Conservation (phyloP, 2,329 filamentous ascomycete genomes). For the Metarhizium brunneum region DNA sequence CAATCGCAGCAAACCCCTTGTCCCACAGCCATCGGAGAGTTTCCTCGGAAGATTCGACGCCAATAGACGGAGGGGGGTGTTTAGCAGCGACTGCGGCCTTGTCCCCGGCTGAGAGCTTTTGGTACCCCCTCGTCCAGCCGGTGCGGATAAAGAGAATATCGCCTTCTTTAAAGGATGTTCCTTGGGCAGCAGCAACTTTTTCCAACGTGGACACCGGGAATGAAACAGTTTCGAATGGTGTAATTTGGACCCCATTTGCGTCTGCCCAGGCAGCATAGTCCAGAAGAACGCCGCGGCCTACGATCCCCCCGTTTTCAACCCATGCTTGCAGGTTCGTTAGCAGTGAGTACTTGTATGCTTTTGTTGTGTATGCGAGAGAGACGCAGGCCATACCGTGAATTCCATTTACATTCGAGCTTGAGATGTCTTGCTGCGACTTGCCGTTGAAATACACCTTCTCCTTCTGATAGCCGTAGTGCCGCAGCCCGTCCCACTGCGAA, state of each 20-base stretch:
- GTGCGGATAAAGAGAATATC: slow-evolving; percentile 49
- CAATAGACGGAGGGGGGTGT: slow-evolving; percentile 22
- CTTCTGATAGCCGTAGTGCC: slow-evolving; percentile 28
- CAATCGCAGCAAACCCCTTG: slow-evolving; percentile 43
- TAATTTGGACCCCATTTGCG: slow-evolving; percentile 23
- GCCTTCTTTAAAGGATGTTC: slow-evolving; percentile 33
- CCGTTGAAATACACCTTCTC: slow-evolving; percentile 25
- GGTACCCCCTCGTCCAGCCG: slow-evolving; percentile 38
- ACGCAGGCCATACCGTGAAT: slow-evolving; percentile 16
- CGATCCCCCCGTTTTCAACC: slow-evolving; percentile 32
- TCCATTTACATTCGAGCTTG: slow-evolving; percentile 20
- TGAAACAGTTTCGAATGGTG: slow-evolving; percentile 27
- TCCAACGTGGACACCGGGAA: slow-evolving; percentile 35
- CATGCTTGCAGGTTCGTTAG: slow-evolving; percentile 8
- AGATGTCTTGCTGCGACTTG: slow-evolving; percentile 32
- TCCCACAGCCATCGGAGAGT: slow-evolving; percentile 50
- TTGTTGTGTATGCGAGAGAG: too few relatives aligned
- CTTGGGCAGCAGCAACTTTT: slow-evolving; percentile 32
- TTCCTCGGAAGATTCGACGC: slow-evolving; percentile 37
- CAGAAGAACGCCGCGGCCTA: slow-evolving; percentile 40
- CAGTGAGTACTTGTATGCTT: background rate
- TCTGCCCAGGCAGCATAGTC: slow-evolving; percentile 42
- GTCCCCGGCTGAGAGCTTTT: slow-evolving; percentile 25
- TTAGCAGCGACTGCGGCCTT: slow-evolving; percentile 24
- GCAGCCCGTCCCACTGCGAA: slow-evolving; percentile 30